Conservation (phyloP, 2,329 filamentous ascomycete species). For the Diaporthe longicolla region DNA sequence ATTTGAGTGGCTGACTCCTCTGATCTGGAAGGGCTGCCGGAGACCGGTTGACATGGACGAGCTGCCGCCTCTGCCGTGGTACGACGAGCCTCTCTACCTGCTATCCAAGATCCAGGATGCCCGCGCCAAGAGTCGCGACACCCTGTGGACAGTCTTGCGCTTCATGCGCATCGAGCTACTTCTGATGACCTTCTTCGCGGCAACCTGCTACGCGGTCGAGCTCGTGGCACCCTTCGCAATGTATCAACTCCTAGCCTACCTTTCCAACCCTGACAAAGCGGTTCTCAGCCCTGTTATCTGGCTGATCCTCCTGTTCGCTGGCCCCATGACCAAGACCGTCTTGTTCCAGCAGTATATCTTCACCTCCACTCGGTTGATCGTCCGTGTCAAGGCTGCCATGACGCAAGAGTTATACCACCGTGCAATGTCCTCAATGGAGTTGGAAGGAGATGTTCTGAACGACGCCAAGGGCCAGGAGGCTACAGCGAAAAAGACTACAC, state of each 20-base stretch:
- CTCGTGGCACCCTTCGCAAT: constrained; percentile 67
- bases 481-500: constrained; percentile 43
- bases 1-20: constrained; percentile 65
- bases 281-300: constrained; percentile 55
- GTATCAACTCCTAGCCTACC: constrained; percentile 66
- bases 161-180: constrained; percentile 59
- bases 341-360: constrained; percentile 71
- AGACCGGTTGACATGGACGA: constrained; percentile 61
- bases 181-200: constrained; percentile 61
- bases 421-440: constrained; percentile 68
- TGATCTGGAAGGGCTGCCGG: constrained; percentile 61
- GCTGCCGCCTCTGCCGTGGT: constrained; percentile 66
- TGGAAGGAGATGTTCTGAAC: constrained; percentile 67
- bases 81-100: constrained; percentile 67
- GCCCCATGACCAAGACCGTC: constrained; percentile 63
- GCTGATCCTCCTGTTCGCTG: constrained; percentile 67
- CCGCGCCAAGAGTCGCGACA: constrained; percentile 58
- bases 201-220: constrained; percentile 58
- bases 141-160: constrained; percentile 60
- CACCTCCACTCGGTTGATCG: constrained; percentile 67
- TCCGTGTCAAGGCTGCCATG: constrained; percentile 69
- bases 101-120: constrained; percentile 60
- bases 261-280: constrained; percentile 57
- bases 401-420: constrained; percentile 72
- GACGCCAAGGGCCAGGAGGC: constrained; percentile 47